Percentiles rank a stretch among this genome's conserved stretches.
Evolutionary conservation across 2,329 filamentous ascomycete genomes (phyloP).

Genomic region (Epichloe aotearoae): DNA sequence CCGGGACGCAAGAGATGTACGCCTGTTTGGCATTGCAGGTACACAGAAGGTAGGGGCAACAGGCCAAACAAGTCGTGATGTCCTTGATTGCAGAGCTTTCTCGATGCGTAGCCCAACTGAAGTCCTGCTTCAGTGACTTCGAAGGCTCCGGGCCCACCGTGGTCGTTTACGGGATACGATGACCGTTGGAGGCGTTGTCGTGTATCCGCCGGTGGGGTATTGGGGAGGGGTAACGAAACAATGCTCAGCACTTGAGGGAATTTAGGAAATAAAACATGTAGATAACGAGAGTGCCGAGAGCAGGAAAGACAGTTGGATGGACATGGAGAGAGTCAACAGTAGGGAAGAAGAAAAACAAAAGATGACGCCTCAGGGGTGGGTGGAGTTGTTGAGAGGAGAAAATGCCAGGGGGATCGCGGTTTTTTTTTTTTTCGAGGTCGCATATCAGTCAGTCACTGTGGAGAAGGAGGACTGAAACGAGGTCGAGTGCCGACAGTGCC

Average conservation of each 20-base stretch:
- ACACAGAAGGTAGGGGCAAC: neutral
- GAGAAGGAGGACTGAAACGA: conserved; percentile 5
- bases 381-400: neutral
- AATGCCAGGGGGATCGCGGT: neutral
- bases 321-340: neutral
- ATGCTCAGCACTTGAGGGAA: neutral
- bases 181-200: conserved; percentile 1
- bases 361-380: conserved; percentile 5
- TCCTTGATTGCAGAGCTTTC: neutral
- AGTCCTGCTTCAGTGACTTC: conserved; percentile 5
- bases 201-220: neutral
- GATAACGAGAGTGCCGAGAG: conserved; percentile 1
- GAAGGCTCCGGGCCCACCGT: neutral
- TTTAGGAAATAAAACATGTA: neutral
- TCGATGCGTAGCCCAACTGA: neutral
- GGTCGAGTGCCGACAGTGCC: neutral
- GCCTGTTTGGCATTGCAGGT: conserved; percentile 9
- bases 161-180: neutral
- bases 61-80: neutral
- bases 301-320: neutral
- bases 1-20: conserved; percentile 10
- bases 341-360: neutral
- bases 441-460: neutral
- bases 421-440: neutral
- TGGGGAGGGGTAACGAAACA: neutral